Base-by-base conservation (phyloP, 2,329 filamentous ascomycete species). In the Exserohilum turcica region DNA sequence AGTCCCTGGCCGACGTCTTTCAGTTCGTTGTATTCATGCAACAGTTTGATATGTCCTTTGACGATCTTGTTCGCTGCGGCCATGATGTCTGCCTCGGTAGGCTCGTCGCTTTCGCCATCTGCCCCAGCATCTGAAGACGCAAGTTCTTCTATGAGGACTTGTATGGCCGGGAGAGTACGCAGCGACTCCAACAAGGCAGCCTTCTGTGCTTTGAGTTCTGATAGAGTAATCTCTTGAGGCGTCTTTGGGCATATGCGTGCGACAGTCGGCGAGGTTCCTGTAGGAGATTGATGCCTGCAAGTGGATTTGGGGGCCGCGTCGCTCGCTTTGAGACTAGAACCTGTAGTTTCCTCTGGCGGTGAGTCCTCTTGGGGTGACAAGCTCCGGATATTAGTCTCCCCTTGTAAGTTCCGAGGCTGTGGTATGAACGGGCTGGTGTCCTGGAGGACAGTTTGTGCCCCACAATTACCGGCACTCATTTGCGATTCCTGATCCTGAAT, bases 11-110 rank as follows among this genome's bases (percentile, higher is more conserved):
- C 87, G 6, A 88, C 77, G 69, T 90, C 87, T 57, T 86, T 85
- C 62, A 89, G 84, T 69, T 89, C 86, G 63, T 90, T 90, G 74
- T 90, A 90, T 52, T 83, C 77, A 59, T 89, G 86, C 28, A 90
- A 76, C 3, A 86, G 76, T 53, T 79, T 79, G 65, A 90, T 90
- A 68, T 90, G 87, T 28, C 76, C 75, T 48, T 84, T 81, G 45
- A 88, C 83, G 8, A 84, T 82, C 16, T 75, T 73, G 35, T 82
- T 77, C 0, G 84, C 78, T 9, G 79, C 76, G 12, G 60, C 71
- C 56, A 76, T 68, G 4, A 75, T 53, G 7, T 72, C 67, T n/a
- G 53, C 56, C 3, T 71, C 64, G 10, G 67, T 68, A 29, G 66
- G 61, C 36, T 64, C 74, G 52, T 61, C 62, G 43, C 55, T 46